Conservation (phyloP, 192 early-diverging fungal species). For the Backusella psychrophila region DNA sequence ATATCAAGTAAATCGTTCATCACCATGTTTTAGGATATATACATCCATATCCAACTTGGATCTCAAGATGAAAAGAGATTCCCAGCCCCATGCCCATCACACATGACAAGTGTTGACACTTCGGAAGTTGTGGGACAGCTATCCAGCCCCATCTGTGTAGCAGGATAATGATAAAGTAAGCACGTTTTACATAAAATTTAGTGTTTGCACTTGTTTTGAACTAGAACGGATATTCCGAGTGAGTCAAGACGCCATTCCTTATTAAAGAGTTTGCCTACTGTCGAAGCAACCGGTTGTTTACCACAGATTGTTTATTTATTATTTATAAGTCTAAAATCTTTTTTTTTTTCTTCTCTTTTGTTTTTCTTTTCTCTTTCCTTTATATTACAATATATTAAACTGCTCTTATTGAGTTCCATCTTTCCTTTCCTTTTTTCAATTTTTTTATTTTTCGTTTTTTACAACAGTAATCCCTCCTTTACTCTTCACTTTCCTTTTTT, state of each 20-base stretch:
- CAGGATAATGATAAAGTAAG: conserved; percentile 1
- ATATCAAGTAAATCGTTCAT: neutral
- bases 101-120: conserved; percentile 4
- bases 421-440: neutral
- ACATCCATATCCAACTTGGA: neutral
- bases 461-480: neutral
- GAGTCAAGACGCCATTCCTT: neutral
- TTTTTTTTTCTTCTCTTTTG: neutral
- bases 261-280: conserved; percentile 4
- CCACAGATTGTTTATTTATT: neutral
- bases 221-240: conserved; percentile 5
- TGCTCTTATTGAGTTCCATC: neutral
- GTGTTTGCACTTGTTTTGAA: conserved; percentile 4
- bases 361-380: neutral
- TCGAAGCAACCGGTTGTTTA: neutral
- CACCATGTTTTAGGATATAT: neutral
- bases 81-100: neutral
- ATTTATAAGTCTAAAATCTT: conserved; percentile 1
- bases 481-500: conserved; percentile 1
- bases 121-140: conserved; percentile 1
- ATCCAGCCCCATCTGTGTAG: conserved; percentile 2
- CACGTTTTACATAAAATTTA: conserved; percentile 6
- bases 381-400: neutral
- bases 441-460: neutral
- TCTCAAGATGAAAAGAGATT: neutral